Conservation (phyloP, 805 yeast species). For the Tanozyma kutaoensis region DNA sequence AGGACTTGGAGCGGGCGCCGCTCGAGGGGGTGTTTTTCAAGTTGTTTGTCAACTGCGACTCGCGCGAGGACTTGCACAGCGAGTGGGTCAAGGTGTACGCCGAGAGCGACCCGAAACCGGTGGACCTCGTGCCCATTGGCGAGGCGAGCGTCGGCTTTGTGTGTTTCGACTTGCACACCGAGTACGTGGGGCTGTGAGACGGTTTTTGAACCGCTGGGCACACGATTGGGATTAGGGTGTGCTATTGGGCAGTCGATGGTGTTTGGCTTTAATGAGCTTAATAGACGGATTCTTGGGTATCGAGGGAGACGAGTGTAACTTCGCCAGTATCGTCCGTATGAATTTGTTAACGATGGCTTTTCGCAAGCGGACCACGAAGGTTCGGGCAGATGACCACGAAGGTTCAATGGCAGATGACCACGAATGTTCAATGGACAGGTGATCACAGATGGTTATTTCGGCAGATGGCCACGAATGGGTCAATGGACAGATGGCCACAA, state of each 20-base stretch:
- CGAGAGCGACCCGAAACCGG: constrained; percentile 2
- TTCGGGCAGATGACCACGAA: background rate
- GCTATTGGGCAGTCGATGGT: no score
- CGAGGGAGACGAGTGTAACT: background rate
- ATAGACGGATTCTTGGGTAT: no score
- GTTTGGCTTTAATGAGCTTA: no score
- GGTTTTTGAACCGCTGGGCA: no score
- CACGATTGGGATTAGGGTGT: no score
- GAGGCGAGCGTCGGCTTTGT: constrained; percentile 14
- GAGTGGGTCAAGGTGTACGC: constrained; percentile 13
- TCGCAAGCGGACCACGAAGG: background rate
- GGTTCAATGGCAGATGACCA: no score
- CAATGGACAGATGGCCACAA: no score
- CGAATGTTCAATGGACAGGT: no score
- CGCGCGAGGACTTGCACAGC: constrained; percentile 5
- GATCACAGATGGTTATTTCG: no score
- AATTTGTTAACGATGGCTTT: background rate
- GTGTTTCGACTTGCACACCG: constrained; percentile 17
- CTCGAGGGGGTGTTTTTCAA: constrained; percentile 8
- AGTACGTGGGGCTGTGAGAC: no score
- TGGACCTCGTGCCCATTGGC: constrained; percentile 9
- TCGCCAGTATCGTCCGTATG: background rate
- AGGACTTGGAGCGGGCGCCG: constrained; percentile 12
- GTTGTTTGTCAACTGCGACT: constrained; percentile 13
- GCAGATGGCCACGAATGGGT: no score